Conservation (phyloP, 345 rosid genomes). For the Eucalyptus sideroxylon region DNA sequence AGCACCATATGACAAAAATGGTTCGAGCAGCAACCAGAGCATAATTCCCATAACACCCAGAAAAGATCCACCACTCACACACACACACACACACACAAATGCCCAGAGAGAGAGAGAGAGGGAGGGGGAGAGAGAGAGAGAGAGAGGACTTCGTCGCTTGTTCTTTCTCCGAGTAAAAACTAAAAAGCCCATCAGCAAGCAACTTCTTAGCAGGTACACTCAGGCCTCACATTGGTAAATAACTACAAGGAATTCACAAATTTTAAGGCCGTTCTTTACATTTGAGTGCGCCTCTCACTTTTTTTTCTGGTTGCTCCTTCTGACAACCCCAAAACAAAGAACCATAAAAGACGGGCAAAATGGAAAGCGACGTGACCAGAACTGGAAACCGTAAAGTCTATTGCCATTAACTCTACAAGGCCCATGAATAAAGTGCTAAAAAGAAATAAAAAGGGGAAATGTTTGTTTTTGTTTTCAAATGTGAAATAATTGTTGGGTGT, state of each 20-base stretch:
- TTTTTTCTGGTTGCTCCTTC: neutral
- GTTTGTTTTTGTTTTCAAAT: neutral
- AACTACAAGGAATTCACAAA: neutral
- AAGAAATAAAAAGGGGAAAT: neutral
- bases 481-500: neutral
- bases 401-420: neutral
- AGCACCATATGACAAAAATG: neutral
- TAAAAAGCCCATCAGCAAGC: neutral
- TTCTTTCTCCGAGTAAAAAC: neutral
- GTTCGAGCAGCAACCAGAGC: neutral
- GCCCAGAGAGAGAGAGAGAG: neutral
- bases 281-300: neutral
- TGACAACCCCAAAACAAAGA: neutral
- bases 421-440: neutral
- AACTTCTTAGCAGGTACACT: neutral
- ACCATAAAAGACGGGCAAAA: neutral
- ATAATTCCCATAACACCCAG: neutral
- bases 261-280: neutral
- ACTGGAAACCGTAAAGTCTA: neutral
- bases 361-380: conserved; percentile 8
- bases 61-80: neutral
- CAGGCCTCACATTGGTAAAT: conserved; percentile 20
- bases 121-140: neutral
- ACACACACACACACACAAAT: neutral
- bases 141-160: neutral